A percentile compares a stretch with the other conserved stretches of the same genome.
phyloP scores from a whole-genome alignment of 768 basidiomycete genomes.

The Psilocybe cubensis region DNA sequence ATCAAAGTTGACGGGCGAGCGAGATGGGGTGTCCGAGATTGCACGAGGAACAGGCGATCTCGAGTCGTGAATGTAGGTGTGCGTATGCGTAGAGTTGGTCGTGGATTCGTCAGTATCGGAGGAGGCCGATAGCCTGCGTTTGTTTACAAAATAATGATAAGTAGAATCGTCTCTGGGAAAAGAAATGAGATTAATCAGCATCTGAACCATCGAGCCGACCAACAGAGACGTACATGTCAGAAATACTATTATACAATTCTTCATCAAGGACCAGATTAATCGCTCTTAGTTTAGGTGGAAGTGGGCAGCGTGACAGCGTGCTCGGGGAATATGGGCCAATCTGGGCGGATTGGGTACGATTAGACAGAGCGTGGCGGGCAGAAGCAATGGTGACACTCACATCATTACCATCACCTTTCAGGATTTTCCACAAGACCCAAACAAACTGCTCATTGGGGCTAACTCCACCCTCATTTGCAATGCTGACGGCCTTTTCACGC shows the following conservation, averaged over 20 bases:
- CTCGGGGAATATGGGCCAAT: slow-evolving; percentile 83
- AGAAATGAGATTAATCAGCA: slow-evolving; percentile 5
- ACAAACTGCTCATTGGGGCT: slow-evolving; percentile 76
- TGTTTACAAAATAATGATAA: slow-evolving; percentile 47
- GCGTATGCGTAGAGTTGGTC: slow-evolving; percentile 16
- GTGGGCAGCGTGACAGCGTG: slow-evolving; percentile 72
- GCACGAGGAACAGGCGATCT: slow-evolving; percentile 22
- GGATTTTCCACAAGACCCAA: slow-evolving; percentile 87
- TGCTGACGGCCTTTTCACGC: slow-evolving; percentile 58
- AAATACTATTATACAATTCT: slow-evolving; percentile 53
- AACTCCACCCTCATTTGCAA: slow-evolving; percentile 52
- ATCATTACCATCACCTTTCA: slow-evolving; percentile 83
- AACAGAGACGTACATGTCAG: slow-evolving; percentile 46
- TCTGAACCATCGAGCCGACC: not conserved
- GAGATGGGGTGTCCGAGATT: slow-evolving; percentile 20
- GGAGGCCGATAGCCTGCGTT: slow-evolving; percentile 44
- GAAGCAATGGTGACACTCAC: slow-evolving; percentile 43
- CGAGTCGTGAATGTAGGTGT: slow-evolving; percentile 14
- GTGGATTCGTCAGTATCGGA: slow-evolving; percentile 38
- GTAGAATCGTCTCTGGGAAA: slow-evolving; percentile 47
- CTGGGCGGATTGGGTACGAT: slow-evolving; percentile 38
- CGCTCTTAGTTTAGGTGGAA: slow-evolving; percentile 76
- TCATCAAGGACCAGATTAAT: slow-evolving; percentile 73
- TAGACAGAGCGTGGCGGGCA: not conserved
- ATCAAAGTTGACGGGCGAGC: slow-evolving; percentile 43